Percentiles rank a stretch among this genome's conserved stretches.
These are phyloP conservation scores for Apiospora sp. DNA, from an alignment of 2,329 filamentous ascomycete genomes.

Conservation along the genomic window DNA sequence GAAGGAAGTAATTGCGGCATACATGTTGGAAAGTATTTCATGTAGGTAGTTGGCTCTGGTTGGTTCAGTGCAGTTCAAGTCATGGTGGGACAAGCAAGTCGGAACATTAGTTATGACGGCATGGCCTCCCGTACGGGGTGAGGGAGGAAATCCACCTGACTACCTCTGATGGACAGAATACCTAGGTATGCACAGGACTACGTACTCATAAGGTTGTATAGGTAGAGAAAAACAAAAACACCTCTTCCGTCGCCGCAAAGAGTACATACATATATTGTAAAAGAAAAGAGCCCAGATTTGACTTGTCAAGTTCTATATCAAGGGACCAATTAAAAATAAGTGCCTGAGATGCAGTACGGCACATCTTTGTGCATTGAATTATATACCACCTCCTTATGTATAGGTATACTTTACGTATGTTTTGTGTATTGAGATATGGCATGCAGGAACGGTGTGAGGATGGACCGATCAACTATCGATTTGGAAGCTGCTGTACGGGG, in stretches of 20 bases:
- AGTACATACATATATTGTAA: background rate
- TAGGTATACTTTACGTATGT: background rate
- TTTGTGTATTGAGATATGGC: background rate
- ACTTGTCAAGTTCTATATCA: background rate
- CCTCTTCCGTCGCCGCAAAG: background rate
- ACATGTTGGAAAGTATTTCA: background rate
- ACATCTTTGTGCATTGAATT: background rate
- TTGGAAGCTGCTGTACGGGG: background rate
- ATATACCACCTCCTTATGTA: background rate
- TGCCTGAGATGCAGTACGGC: background rate
- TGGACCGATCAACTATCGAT: background rate
- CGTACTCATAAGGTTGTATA: background rate
- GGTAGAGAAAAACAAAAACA: background rate
- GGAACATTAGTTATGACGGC: conserved; percentile 11
- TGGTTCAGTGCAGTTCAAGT: conserved; percentile 4
- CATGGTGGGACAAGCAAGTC: background rate
- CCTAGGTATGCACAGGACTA: background rate
- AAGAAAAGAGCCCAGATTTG: background rate
- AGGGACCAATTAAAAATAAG: background rate
- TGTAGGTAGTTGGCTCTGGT: background rate
- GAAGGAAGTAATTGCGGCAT: background rate
- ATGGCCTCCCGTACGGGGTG: background rate
- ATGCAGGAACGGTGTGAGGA: conserved; percentile 7
- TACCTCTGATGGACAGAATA: background rate
- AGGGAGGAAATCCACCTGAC: background rate